Base-by-base conservation (phyloP, 441 rosid genomes). In the Aquilaria agallochum region DNA sequence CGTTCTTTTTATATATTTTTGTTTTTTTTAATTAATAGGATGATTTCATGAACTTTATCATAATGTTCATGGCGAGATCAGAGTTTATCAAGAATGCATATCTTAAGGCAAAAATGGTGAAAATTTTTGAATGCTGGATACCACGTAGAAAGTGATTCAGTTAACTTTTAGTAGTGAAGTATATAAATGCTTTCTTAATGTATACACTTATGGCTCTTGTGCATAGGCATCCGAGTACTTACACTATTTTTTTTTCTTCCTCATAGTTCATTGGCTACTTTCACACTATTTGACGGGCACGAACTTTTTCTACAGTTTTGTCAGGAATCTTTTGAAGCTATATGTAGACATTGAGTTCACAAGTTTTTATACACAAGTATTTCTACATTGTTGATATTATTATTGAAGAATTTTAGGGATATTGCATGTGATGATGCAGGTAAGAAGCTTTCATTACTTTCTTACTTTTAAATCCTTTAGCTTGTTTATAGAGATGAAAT, bases 311-410 rank as follows among this genome's bases (percentile, higher is more conserved):
- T 92, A 33, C 87, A 92, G 67, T 90, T 87, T 95, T 76, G 97
- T 92, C 67, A 84, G 98, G 83, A 95, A 95, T 69, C 95, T 95
- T 70, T 84, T 95, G 82, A 89, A 92, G 86, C 81, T 90, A 53
- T 92, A 95, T 85, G 98, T 95, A 70, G 99, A 95, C 76, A 92
- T 92, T 67, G 98, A 95, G 84, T 90, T 95, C 89, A 95, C 97
- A 4, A 96, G 98, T 59, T 88, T 97, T 68, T 95, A 88, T 78
- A 92, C 96, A 44, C 99, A 88, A 98, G 99, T 95, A 69, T 80
- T 65, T 81, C 45, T 5, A 10, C 9, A 40, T 5, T 40, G 2
- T 5, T 40, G 9, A 5, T 34, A 34, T 34, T 40, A 40, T 40
- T 10, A 40, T 7, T 40, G 45, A 2, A 40, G 9, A 40, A 4